These are phyloP conservation scores for Sclerospora graminicola DNA, from an alignment of 352 stramenopile genomes.

Conservation along the genomic window DNA sequence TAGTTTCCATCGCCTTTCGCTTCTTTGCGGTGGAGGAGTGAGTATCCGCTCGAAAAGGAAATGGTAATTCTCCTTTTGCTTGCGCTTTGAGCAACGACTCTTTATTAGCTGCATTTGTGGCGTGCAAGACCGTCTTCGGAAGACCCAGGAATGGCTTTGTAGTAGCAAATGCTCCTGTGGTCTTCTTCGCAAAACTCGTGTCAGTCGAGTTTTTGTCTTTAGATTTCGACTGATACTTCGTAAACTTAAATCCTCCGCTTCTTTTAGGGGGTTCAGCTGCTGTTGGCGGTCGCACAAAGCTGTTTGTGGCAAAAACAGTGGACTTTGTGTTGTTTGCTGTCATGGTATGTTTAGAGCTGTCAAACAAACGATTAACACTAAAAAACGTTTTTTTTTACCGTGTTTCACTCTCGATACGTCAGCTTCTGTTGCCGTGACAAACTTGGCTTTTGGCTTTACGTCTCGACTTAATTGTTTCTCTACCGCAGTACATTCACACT, in stretches of 20 bases:
- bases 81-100: conserved; percentile 3
- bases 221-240: conserved; percentile 11
- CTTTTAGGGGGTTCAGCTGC: conserved; percentile 4
- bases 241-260: conserved; percentile 13
- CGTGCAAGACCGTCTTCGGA: conserved; percentile 3
- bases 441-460: conserved; percentile 12
- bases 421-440: conserved; percentile 4
- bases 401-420: conserved; percentile 1
- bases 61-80: conserved; percentile 1
- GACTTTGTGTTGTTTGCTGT: conserved; percentile 1
- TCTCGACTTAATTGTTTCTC: conserved; percentile 12
- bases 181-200: conserved; percentile 1
- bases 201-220: conserved; percentile 1
- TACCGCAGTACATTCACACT: no score
- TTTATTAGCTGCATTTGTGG: conserved; percentile 2
- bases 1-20: conserved; percentile 7
- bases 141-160: conserved; percentile 7
- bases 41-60: conserved; percentile 16
- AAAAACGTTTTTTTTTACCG: conserved; percentile 7
- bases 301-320: conserved; percentile 7
- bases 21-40: conserved; percentile 19
- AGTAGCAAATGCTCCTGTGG: conserved; percentile 1
- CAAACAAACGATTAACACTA: background rate
- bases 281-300: conserved; percentile 6
- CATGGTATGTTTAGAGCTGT: background rate